phyloP scores from a whole-genome alignment of 129 eudicot species.

The Flaveria brownii region DNA sequence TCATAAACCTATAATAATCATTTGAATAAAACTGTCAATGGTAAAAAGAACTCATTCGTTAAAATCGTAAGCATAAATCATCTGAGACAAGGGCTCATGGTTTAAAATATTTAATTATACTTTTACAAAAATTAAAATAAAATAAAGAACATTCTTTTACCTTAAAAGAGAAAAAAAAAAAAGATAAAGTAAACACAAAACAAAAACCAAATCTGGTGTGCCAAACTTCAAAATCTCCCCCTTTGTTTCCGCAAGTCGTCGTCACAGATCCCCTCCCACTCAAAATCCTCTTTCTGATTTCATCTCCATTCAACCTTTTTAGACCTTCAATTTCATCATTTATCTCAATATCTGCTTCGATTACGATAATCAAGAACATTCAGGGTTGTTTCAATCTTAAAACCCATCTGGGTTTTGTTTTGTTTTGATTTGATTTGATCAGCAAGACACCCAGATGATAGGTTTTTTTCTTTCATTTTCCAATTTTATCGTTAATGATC shows the following conservation, averaged over 20 bases:
- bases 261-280: slow-evolving; percentile 27
- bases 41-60: no score
- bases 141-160: slow-evolving; percentile 33
- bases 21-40: no score
- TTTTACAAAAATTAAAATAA: no score
- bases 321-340: not conserved
- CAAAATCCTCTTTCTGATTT: not conserved
- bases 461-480: slow-evolving; percentile 16
- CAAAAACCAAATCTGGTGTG: slow-evolving; percentile 35
- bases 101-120: no score
- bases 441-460: slow-evolving; percentile 33
- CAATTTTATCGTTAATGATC: not conserved
- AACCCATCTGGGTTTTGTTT: slow-evolving; percentile 39
- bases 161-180: not conserved
- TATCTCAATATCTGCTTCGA: slow-evolving; percentile 11
- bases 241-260: slow-evolving; percentile 24
- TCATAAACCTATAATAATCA: no score
- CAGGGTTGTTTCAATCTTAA: slow-evolving; percentile 11
- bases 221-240: slow-evolving; percentile 38
- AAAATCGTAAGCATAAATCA: no score
- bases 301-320: slow-evolving; percentile 6
- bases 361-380: slow-evolving; percentile 19
- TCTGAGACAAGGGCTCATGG: no score
- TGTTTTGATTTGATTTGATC: slow-evolving; percentile 31
- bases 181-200: not conserved